phyloP scores from a whole-genome alignment of 225 moss, liverwort and hornwort genomes.

The Pleurozium schreberi region DNA sequence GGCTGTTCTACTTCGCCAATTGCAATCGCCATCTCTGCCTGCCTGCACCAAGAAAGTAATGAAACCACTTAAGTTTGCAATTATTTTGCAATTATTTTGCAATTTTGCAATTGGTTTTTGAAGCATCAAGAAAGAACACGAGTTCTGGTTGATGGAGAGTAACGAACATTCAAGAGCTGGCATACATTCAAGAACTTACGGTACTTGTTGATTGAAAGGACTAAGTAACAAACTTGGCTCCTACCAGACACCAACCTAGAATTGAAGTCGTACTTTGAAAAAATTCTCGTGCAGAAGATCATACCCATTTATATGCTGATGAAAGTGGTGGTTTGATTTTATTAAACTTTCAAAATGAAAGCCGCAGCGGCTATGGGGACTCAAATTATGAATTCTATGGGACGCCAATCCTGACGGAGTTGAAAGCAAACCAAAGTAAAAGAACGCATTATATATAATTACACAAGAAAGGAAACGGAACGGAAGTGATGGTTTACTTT shows the following conservation, averaged over 20 bases:
- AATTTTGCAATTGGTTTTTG: neutral
- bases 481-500: neutral
- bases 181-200: no score
- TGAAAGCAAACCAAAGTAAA: neutral
- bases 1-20: slow-evolving; percentile 3
- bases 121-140: neutral
- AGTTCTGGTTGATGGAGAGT: neutral
- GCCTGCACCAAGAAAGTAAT: neutral
- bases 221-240: neutral
- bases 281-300: neutral
- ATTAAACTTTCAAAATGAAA: neutral
- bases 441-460: neutral
- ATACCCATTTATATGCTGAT: neutral
- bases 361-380: neutral
- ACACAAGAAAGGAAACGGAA: neutral
- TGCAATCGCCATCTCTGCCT: slow-evolving; percentile 3
- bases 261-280: neutral
- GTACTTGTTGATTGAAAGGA: neutral
- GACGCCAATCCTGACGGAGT: neutral
- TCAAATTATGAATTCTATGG: no score
- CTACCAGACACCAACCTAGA: neutral
- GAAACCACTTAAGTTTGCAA: neutral
- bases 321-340: neutral
- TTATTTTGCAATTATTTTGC: neutral
- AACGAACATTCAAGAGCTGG: neutral